These are phyloP conservation scores for Neurospora sp. DNA, from an alignment of 495 filamentous ascomycete genomes.

Conservation along the genomic window DNA sequence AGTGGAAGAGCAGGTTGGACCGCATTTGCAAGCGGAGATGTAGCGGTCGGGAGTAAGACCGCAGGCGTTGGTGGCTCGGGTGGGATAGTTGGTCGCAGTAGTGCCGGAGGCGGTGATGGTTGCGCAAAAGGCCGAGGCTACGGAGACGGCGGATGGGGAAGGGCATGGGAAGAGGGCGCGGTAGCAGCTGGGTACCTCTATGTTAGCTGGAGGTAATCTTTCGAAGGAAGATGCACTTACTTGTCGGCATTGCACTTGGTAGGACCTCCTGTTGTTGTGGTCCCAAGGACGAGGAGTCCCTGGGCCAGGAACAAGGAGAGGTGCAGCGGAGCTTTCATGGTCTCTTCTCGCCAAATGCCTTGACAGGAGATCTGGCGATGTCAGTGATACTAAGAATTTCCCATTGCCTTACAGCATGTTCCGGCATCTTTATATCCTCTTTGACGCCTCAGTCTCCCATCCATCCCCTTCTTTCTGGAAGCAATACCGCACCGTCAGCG, in stretches of 20 bases:
- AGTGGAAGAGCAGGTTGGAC: conserved; percentile 10
- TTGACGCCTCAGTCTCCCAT: neutral
- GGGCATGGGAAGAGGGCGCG: conserved; percentile 15
- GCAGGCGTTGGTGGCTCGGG: conserved; percentile 12
- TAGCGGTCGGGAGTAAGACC: conserved; percentile 9
- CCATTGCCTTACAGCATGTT: neutral
- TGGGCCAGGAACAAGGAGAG: neutral
- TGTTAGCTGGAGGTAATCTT: no score
- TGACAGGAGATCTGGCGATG: neutral
- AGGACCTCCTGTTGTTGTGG: neutral
- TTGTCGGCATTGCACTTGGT: neutral
- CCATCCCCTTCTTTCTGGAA: neutral
- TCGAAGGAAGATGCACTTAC: neutral
- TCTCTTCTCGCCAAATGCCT: neutral
- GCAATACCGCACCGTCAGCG: neutral
- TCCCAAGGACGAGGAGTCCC: neutral
- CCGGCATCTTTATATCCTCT: neutral
- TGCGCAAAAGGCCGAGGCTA: conserved; percentile 10
- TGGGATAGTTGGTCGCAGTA: conserved; percentile 15
- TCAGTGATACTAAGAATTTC: neutral
- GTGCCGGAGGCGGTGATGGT: conserved; percentile 10
- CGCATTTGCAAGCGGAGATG: conserved; percentile 14
- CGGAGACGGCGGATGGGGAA: conserved; percentile 7
- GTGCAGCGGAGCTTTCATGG: neutral
- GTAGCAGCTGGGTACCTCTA: conserved; percentile 7